A percentile compares a stretch with the other conserved stretches of the same genome.
Conservation (phyloP, 352 stramenopile genomes). For the Globisporangium irregulare region DNA sequence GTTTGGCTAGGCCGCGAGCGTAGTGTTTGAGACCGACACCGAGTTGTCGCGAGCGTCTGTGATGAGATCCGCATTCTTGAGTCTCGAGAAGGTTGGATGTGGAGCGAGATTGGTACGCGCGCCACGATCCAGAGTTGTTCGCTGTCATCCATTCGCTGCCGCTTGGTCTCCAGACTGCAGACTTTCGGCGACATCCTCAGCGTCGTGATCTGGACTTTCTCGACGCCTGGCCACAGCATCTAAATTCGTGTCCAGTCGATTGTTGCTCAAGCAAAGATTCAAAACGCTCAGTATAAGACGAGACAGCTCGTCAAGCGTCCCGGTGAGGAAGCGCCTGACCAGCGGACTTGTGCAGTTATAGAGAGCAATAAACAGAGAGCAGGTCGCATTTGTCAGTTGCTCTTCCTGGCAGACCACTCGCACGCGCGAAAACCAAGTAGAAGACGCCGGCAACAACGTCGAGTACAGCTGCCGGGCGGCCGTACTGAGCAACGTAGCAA, state of each 20-base stretch:
- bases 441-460: background rate
- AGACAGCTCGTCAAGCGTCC: background rate
- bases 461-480: background rate
- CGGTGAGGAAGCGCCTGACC: background rate
- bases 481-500: background rate
- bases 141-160: background rate
- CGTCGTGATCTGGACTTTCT: background rate
- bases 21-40: background rate
- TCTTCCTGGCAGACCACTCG: background rate
- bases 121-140: background rate
- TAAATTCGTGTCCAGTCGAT: background rate
- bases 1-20: background rate
- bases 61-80: background rate
- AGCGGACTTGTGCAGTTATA: background rate
- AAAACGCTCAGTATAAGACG: background rate
- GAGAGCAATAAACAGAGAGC: background rate
- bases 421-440: background rate
- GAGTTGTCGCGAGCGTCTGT: too few relatives aligned
- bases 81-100: background rate
- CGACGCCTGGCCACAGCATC: background rate
- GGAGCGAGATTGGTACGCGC: background rate
- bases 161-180: background rate
- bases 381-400: background rate
- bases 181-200: background rate
- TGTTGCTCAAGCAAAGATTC: background rate